Evolutionary conservation across 2,329 filamentous ascomycete genomes (phyloP).

Genomic region (Cercospora canescens): DNA sequence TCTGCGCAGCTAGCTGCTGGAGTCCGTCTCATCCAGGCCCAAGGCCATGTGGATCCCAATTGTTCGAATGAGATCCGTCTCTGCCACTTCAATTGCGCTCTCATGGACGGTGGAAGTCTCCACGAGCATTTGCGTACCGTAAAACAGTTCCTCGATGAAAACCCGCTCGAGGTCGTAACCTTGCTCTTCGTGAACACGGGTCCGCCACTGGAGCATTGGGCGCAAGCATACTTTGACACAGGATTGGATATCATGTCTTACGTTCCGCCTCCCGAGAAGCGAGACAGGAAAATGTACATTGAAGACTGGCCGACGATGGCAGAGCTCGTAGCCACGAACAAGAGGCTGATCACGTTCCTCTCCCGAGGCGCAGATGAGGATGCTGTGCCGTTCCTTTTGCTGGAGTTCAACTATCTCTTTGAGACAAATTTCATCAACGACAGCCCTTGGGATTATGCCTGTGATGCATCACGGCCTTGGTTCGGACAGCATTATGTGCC

Average conservation of each 20-base stretch:
- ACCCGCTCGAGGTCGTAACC: constrained; percentile 30
- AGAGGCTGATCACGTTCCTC: constrained; percentile 46
- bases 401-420: constrained; percentile 44
- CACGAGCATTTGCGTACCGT: constrained; percentile 20
- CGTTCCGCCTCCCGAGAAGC: constrained; percentile 33
- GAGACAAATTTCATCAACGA: constrained; percentile 45
- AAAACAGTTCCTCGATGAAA: constrained; percentile 24
- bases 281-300: constrained; percentile 34
- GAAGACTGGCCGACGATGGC: constrained; percentile 46
- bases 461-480: constrained; percentile 43
- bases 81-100: constrained; percentile 32
- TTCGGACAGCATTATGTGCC: constrained; percentile 39
- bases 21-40: constrained; percentile 28
- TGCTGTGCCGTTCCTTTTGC: constrained; percentile 42
- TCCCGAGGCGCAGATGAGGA: constrained; percentile 43
- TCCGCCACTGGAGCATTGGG: constrained; percentile 48
- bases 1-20: constrained; percentile 55
- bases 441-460: constrained; percentile 36
- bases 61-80: constrained; percentile 26
- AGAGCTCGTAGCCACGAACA: constrained; percentile 43
- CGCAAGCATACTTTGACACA: constrained; percentile 53
- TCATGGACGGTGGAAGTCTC: constrained; percentile 31
- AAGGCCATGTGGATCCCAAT: constrained; percentile 27
- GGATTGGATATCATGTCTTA: constrained; percentile 49
- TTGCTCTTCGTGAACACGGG: constrained; percentile 36